A percentile compares a stretch with the other conserved stretches of the same genome.
phyloP scores from a whole-genome alignment of 2,329 filamentous ascomycete species.

The Pseudogymnoascus sp. region DNA sequence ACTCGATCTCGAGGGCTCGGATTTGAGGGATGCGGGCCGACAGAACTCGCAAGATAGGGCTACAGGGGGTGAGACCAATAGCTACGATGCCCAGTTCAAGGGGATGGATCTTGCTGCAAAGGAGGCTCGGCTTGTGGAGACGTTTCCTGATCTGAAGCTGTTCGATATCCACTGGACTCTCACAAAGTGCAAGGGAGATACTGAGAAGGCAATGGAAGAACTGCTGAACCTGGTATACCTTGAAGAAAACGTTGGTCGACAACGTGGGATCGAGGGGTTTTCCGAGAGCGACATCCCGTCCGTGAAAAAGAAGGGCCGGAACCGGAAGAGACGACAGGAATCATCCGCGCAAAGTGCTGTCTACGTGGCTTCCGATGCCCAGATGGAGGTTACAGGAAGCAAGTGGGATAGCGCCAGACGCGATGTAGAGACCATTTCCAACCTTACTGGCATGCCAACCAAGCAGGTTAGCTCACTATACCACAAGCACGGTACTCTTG shows the following conservation, averaged over 20 bases:
- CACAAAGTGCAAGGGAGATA: conserved; percentile 58
- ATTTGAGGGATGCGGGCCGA: conserved; percentile 32
- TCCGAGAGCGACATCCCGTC: conserved; percentile 42
- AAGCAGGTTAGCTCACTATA: conserved; percentile 48
- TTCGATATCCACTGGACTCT: conserved; percentile 61
- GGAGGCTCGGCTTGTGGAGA: conserved; percentile 51
- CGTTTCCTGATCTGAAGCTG: conserved; percentile 62
- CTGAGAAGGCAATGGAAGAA: conserved; percentile 66
- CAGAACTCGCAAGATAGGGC: conserved; percentile 49
- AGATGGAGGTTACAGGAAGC: conserved; percentile 29
- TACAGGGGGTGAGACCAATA: not conserved
- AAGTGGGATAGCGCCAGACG: conserved; percentile 49
- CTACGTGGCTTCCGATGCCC: not conserved
- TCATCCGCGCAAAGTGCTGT: conserved; percentile 9
- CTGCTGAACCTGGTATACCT: conserved; percentile 74
- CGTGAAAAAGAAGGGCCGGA: conserved; percentile 31
- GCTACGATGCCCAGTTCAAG: conserved; percentile 15
- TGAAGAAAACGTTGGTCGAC: conserved; percentile 53
- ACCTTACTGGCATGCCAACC: conserved; percentile 39
- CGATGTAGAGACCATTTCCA: conserved; percentile 54
- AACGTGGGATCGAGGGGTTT: conserved; percentile 79
- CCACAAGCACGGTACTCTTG: conserved; percentile 49
- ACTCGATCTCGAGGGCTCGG: conserved; percentile 20
- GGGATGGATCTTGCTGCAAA: conserved; percentile 53
- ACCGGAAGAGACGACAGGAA: conserved; percentile 20